Conservation (phyloP, 1,284 basidiomycete genomes). For the Inonotus hispidus region DNA sequence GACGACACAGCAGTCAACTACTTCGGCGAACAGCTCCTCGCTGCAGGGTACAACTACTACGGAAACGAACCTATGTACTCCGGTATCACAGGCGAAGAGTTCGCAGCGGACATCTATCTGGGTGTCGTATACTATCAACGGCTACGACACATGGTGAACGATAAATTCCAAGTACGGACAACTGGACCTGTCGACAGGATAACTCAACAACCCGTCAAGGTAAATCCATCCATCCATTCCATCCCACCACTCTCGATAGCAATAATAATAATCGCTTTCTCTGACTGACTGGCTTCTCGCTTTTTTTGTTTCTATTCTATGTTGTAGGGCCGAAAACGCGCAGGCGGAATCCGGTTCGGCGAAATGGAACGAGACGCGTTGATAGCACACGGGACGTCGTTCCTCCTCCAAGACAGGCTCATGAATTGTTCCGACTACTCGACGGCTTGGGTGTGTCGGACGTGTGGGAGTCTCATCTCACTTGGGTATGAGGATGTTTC, state of each 20-base stretch:
- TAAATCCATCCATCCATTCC: too few species aligned
- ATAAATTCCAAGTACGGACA: constrained; percentile 99
- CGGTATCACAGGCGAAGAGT: constrained; percentile 97
- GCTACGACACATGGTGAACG: constrained; percentile 98
- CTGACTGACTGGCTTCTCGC: not conserved
- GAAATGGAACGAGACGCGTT: constrained; percentile 99
- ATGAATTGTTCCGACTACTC: constrained; percentile 99
- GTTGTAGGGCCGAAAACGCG: constrained; percentile 88
- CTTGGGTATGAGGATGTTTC: constrained; percentile 88
- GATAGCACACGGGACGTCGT: constrained; percentile 97
- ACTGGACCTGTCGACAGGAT: constrained; percentile 95
- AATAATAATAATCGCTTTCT: constrained; percentile 3
- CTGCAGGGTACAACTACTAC: constrained; percentile 97
- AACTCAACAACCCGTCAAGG: constrained; percentile 97
- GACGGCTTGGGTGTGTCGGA: constrained; percentile 96
- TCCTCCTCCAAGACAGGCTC: constrained; percentile 94
- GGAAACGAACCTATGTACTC: constrained; percentile 99
- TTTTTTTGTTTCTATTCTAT: constrained; percentile 13
- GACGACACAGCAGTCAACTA: constrained; percentile 94
- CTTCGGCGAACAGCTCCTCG: constrained; percentile 92
- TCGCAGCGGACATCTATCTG: constrained; percentile 97
- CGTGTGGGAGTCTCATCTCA: constrained; percentile 93
- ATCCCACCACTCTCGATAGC: too few species aligned
- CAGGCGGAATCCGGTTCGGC: constrained; percentile 98
- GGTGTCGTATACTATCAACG: constrained; percentile 99